Conservation (phyloP, 768 basidiomycete genomes). For the Austroboletus eburneus region DNA sequence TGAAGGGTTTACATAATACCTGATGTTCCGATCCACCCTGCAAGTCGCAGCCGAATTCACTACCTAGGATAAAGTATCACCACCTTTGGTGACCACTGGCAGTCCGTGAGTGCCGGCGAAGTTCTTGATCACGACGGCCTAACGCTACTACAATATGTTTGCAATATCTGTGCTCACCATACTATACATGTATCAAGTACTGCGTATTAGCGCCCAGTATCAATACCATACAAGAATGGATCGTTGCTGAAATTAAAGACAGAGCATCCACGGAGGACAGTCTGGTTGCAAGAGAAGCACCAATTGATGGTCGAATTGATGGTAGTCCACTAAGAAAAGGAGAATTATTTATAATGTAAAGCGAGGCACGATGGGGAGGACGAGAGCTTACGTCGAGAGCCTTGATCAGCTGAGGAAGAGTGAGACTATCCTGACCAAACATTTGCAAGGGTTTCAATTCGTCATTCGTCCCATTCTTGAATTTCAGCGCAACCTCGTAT, state of each 20-base stretch:
- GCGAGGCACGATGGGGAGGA: background rate
- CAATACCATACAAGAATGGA: background rate
- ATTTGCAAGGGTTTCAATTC: slow-evolving; percentile 61
- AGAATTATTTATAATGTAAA: background rate
- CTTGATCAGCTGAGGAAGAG: slow-evolving; percentile 15
- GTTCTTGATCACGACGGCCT: no score
- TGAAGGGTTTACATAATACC: no score
- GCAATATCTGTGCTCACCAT: no score
- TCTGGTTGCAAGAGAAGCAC: slow-evolving; percentile 34
- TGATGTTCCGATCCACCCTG: no score
- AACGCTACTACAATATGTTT: no score
- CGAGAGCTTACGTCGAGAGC: slow-evolving; percentile 15
- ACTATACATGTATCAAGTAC: no score
- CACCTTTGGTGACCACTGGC: no score
- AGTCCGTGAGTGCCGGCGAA: no score
- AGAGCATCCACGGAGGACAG: slow-evolving; percentile 29
- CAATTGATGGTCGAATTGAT: slow-evolving; percentile 33
- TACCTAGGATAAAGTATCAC: no score
- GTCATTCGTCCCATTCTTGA: slow-evolving; percentile 70
- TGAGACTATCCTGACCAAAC: slow-evolving; percentile 44
- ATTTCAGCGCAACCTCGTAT: slow-evolving; percentile 70
- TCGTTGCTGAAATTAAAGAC: slow-evolving; percentile 18
- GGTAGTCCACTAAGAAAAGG: slow-evolving; percentile 14
- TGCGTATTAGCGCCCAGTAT: no score
- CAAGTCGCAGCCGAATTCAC: no score